phyloP scores from a whole-genome alignment of 176 grass and related monocot species.

The Bolboschoenus planiculmis region DNA sequence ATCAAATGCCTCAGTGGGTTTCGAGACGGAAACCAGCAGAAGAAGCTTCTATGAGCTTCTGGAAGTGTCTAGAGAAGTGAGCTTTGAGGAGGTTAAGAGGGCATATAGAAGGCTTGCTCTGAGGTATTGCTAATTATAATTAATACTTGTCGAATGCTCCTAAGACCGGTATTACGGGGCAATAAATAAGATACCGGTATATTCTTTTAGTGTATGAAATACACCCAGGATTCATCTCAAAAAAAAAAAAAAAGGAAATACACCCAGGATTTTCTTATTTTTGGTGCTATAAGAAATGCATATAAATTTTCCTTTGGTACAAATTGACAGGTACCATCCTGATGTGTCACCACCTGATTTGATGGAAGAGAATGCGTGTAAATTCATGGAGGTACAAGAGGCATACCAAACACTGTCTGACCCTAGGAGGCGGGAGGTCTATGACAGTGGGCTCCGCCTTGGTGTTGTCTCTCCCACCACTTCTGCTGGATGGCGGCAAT shows the following conservation, averaged over 20 bases:
- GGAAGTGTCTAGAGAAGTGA: conserved; percentile 46
- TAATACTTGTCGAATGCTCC: neutral
- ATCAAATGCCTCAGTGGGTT: conserved; percentile 4
- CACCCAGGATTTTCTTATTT: neutral
- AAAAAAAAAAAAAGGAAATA: too few relatives aligned
- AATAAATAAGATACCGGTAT: neutral
- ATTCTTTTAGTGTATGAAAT: neutral
- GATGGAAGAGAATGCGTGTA: conserved; percentile 51
- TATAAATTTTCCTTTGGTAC: neutral
- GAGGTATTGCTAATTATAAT: conserved; percentile 7
- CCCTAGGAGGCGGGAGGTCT: conserved; percentile 46
- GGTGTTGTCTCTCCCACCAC: conserved; percentile 41
- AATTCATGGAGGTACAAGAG: conserved; percentile 82
- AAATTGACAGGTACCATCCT: conserved; percentile 54
- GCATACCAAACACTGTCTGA: conserved; percentile 93
- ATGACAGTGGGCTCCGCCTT: conserved; percentile 49
- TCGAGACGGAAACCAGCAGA: neutral
- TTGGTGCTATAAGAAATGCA: neutral
- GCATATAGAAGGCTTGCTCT: conserved; percentile 68
- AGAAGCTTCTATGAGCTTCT: conserved; percentile 76
- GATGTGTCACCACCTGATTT: conserved; percentile 64
- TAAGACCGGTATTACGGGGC: neutral
- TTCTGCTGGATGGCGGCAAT: conserved; percentile 19
- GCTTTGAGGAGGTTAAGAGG: conserved; percentile 53
- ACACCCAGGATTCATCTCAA: too few relatives aligned